Conservation (phyloP, 2,329 filamentous ascomycete genomes). For the Alternaria longipes region DNA sequence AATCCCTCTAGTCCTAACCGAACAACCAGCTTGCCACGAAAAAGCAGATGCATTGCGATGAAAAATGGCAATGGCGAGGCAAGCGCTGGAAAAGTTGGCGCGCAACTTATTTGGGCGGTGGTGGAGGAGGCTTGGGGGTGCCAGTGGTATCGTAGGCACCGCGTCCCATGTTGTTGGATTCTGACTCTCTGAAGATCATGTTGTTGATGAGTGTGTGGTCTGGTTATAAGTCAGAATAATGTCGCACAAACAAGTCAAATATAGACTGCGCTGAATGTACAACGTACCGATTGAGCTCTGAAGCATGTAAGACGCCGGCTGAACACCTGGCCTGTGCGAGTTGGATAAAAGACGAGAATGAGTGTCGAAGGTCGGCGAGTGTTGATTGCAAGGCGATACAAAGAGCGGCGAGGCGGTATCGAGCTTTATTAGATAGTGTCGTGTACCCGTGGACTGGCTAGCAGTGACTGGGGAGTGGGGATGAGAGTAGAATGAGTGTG, state of each 20-base stretch:
- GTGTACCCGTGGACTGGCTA: constrained; percentile 43
- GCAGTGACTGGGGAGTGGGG: constrained; percentile 35
- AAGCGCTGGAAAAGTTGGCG: background rate
- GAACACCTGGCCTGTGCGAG: constrained; percentile 33
- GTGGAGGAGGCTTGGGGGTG: constrained; percentile 56
- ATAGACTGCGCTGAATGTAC: constrained; percentile 16
- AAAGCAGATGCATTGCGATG: background rate
- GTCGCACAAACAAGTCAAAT: constrained; percentile 28
- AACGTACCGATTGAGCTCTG: constrained; percentile 32
- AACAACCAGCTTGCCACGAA: constrained; percentile 19
- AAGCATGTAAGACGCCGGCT: constrained; percentile 34
- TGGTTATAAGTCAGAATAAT: constrained; percentile 44
- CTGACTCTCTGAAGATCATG: constrained; percentile 56
- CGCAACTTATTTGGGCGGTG: constrained; percentile 50
- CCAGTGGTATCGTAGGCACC: constrained; percentile 62
- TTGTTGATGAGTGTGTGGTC: constrained; percentile 33
- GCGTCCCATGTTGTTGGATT: constrained; percentile 58
- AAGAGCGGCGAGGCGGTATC: constrained; percentile 19
- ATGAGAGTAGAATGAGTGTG: constrained; percentile 34
- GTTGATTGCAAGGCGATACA: constrained; percentile 14
- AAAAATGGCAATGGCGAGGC: constrained; percentile 6
- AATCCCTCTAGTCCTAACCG: constrained; percentile 47
- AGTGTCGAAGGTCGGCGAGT: constrained; percentile 31
- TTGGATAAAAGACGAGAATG: constrained; percentile 21
- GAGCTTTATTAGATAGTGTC: constrained; percentile 39